A percentile compares a stretch with the other conserved stretches of the same genome.
phyloP scores from a whole-genome alignment of 192 early-diverging fungal species.

The Coemansia reversa region DNA sequence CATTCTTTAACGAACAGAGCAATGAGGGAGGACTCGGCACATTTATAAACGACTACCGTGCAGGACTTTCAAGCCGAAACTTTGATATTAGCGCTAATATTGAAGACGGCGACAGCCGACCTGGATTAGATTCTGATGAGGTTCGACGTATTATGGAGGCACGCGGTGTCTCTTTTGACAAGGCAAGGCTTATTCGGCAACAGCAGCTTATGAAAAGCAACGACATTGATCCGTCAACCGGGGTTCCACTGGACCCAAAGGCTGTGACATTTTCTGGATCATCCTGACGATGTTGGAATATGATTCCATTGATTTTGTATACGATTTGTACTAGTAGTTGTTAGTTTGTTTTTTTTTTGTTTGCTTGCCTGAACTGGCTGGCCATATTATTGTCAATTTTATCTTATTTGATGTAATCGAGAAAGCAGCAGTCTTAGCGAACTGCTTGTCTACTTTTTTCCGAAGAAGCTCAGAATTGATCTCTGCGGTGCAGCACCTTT shows the following conservation, averaged over 20 bases:
- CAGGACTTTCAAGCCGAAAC: slow-evolving; percentile 43
- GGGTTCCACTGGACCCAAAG: slow-evolving; percentile 51
- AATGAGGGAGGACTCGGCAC: slow-evolving; percentile 15
- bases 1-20: slow-evolving; percentile 9
- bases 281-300: neutral
- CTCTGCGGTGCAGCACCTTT: slow-evolving; percentile 35
- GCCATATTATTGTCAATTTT: neutral
- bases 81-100: slow-evolving; percentile 54
- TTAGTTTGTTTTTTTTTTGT: slow-evolving; percentile 1
- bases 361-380: neutral
- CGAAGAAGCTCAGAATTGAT: slow-evolving; percentile 49
- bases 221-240: slow-evolving; percentile 47
- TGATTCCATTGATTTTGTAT: neutral
- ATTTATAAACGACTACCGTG: slow-evolving; percentile 44
- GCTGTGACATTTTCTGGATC: slow-evolving; percentile 41
- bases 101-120: slow-evolving; percentile 35
- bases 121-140: slow-evolving; percentile 48
- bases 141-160: slow-evolving; percentile 48
- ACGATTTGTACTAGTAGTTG: neutral
- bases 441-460: slow-evolving; percentile 23
- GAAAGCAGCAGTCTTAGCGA: neutral
- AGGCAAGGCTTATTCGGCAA: slow-evolving; percentile 50
- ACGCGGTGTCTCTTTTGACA: slow-evolving; percentile 49
- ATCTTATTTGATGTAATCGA: neutral
- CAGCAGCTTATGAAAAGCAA: slow-evolving; percentile 45